Evolutionary conservation across 208 protist genomes (phyloP), one percentile per base, ranked within the genome.

Genomic region (Hexamita inflata): DNA sequence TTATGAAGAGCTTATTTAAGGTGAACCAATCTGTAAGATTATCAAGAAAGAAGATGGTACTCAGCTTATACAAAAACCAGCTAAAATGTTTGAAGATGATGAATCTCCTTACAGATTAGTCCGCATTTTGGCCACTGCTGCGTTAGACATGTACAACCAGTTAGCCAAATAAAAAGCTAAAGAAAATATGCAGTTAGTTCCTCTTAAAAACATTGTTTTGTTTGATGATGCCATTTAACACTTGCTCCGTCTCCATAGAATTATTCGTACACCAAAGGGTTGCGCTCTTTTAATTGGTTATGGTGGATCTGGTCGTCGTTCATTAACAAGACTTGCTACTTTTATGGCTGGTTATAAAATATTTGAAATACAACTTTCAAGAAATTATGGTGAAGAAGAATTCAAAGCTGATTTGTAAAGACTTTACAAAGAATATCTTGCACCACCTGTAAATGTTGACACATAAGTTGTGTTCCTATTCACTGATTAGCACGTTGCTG

Each of bases 201-300:
- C 88, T 89, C 79, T 88, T 87, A 78, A 91, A 96, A 82, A 89
- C 81, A 84, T 98, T 0, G 94, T 98, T 57, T 91, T 98, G 85
- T 98, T 98, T 81, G 91, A 97, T 76, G 94, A 98, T 87, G 93
- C 93, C 9, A 79, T 98, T 2, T 90, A 95, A 77, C 94, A 98
- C 77, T 82, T 98, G 32, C 77, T 91, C 28, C 88, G 94, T 75
- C 91, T 98, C 59, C 88, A 90, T 24, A 88, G 94, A 57, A 94
- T 98, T 24, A 79, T 98, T 58, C 89, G 91, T 9, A 88, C 94
- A 70, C 88, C 89, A 32, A 87, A 93, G 39, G 94, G 94, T 39
- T 91, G 97, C 79, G 94, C 92, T 58, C 88, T 98, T 26, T 85
- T 98, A 0, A 88, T 98, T 59, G 95, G 95, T 59, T 91, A 96